Evolutionary conservation across 139 green algal genomes (phyloP).

Genomic region (Chlamydomonas sp.): DNA sequence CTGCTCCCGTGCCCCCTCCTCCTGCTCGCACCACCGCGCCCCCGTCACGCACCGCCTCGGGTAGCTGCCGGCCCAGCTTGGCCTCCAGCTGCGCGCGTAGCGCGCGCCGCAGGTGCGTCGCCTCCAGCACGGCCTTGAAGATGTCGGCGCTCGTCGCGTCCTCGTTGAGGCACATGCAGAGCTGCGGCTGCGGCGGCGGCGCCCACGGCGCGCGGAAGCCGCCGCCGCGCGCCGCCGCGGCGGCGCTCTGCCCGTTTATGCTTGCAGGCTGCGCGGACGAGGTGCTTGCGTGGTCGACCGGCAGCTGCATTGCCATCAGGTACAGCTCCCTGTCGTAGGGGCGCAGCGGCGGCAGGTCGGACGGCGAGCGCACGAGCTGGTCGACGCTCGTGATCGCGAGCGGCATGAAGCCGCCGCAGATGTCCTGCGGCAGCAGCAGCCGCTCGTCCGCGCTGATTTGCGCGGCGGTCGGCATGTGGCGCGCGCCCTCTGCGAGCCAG

Average conservation of each 20-base stretch:
- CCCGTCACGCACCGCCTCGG: background rate
- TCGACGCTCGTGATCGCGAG: constrained; percentile 31
- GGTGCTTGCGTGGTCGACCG: too few relatives aligned
- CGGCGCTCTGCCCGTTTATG: too few relatives aligned
- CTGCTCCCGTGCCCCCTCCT: constrained; percentile 1
- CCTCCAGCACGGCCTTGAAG: constrained; percentile 50
- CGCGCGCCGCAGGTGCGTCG: constrained; percentile 42
- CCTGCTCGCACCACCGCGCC: constrained; percentile 10
- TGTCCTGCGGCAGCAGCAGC: constrained; percentile 39
- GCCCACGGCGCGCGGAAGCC: too few relatives aligned
- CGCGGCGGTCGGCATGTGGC: constrained; percentile 22
- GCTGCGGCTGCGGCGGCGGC: too few relatives aligned
- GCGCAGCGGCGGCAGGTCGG: constrained; percentile 20
- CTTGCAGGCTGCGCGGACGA: too few relatives aligned
- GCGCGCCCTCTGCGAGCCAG: constrained; percentile 47
- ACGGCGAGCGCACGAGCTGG: constrained; percentile 1
- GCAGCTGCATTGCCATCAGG: constrained; percentile 1
- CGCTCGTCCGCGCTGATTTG: constrained; percentile 44
- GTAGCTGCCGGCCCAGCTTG: background rate
- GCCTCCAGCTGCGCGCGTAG: background rate
- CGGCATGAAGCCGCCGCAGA: constrained; percentile 28
- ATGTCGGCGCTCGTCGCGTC: constrained; percentile 37
- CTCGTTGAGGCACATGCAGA: constrained; percentile 16
- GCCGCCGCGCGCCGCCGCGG: too few relatives aligned
- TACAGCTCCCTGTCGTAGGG: background rate